Percentiles rank a stretch among this genome's conserved stretches.
These are phyloP conservation scores for Terfezia boudieri DNA, from an alignment of 495 filamentous ascomycete genomes.

Conservation along the genomic window DNA sequence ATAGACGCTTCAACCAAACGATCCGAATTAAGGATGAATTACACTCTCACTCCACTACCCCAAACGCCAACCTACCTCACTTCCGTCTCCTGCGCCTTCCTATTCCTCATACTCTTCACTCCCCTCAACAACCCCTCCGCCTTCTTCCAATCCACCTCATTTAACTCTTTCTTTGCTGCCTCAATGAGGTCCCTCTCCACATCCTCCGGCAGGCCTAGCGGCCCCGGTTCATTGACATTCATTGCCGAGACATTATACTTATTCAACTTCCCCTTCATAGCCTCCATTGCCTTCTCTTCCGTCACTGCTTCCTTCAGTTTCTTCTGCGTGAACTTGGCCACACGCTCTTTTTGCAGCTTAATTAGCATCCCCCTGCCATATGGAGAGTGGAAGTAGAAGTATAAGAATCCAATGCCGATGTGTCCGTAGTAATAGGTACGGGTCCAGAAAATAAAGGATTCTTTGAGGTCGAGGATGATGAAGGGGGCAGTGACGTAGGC, in stretches of 20 bases:
- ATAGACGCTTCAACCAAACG: too few relatives aligned
- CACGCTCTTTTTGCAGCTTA: slow-evolving; percentile 28
- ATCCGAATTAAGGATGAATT: too few relatives aligned
- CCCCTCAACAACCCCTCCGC: slow-evolving; percentile 22
- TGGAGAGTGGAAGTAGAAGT: neutral
- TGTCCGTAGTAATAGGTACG: neutral
- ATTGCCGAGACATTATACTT: slow-evolving; percentile 27
- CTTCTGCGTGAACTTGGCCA: slow-evolving; percentile 34
- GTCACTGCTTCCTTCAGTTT: slow-evolving; percentile 22
- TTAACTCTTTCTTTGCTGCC: slow-evolving; percentile 36
- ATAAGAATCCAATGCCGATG: neutral
- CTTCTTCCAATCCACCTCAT: slow-evolving; percentile 90
- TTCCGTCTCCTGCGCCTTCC: too few relatives aligned
- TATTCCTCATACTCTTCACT: too few relatives aligned
- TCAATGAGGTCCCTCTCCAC: neutral
- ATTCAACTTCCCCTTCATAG: slow-evolving; percentile 36
- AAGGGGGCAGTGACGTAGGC: slow-evolving; percentile 67
- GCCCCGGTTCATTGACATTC: neutral
- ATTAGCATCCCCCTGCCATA: neutral
- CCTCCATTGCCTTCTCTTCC: slow-evolving; percentile 17
- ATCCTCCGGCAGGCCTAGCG: neutral
- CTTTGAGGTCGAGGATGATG: slow-evolving; percentile 46
- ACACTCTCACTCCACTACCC: too few relatives aligned
- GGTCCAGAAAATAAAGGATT: slow-evolving; percentile 48
- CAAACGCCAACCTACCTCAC: too few relatives aligned